phyloP scores from a whole-genome alignment of 805 yeast species.

The Ogataea philodendri region DNA sequence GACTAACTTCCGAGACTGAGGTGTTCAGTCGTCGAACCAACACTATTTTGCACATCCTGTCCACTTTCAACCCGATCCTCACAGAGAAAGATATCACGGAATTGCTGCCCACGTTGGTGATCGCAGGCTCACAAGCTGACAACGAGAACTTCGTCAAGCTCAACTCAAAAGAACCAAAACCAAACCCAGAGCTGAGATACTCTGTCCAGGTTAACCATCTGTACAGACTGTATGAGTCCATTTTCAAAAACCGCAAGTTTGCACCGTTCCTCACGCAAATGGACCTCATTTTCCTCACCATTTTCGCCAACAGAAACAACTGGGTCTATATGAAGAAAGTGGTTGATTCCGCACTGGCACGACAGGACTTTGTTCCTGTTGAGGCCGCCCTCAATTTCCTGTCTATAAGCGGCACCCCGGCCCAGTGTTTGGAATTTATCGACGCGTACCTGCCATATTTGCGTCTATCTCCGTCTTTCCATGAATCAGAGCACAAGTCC shows the following conservation, averaged over 20 bases:
- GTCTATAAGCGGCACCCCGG: conserved; percentile 8
- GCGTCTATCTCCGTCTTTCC: conserved; percentile 9
- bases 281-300: conserved; percentile 18
- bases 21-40: conserved; percentile 25
- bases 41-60: conserved; percentile 18
- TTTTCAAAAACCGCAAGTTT: conserved; percentile 9
- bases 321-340: conserved; percentile 18
- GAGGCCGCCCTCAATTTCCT: conserved; percentile 12
- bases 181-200: conserved; percentile 10
- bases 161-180: neutral
- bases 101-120: conserved; percentile 26
- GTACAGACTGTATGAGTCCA: conserved; percentile 14
- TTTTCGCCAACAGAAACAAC: conserved; percentile 19
- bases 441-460: conserved; percentile 19
- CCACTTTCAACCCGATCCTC: conserved; percentile 24
- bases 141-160: conserved; percentile 23
- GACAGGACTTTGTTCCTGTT: conserved; percentile 17
- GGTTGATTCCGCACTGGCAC: conserved; percentile 15
- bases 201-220: conserved; percentile 17
- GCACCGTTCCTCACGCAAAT: conserved; percentile 12
- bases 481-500: conserved; percentile 2
- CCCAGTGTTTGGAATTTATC: conserved; percentile 14
- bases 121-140: conserved; percentile 31
- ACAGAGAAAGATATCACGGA: conserved; percentile 19
- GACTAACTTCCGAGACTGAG: conserved; percentile 6